phyloP scores from a whole-genome alignment of 805 yeast genomes.

The Pichia thaimueangensis region DNA sequence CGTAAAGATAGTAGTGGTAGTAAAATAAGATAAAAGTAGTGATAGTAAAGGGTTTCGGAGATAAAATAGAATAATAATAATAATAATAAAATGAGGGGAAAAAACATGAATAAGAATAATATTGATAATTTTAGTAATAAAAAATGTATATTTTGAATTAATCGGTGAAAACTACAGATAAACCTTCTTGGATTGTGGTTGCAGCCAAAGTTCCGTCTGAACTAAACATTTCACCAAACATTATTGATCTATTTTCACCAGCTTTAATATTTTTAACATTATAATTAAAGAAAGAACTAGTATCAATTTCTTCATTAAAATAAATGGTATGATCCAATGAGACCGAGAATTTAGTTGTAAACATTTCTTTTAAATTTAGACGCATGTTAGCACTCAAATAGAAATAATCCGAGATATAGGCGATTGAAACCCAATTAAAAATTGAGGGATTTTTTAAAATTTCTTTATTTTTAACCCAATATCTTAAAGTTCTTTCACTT shows the following conservation, averaged over 20 bases:
- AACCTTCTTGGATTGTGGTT: conserved; percentile 61
- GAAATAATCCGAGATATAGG: conserved; percentile 53
- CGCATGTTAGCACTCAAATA: conserved; percentile 48
- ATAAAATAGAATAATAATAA: too few relatives aligned
- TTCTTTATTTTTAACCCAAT: conserved; percentile 29
- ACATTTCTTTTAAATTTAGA: conserved; percentile 40
- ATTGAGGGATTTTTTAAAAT: conserved; percentile 21
- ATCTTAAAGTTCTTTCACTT: conserved; percentile 25
- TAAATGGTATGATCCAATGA: conserved; percentile 63
- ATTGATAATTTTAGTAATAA: too few relatives aligned
- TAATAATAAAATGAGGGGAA: too few relatives aligned
- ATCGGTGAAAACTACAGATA: conserved; percentile 31
- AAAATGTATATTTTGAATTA: too few relatives aligned
- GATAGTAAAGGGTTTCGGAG: too few relatives aligned
- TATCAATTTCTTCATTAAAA: conserved; percentile 50
- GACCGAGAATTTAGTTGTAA: conserved; percentile 45
- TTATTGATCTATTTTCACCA: conserved; percentile 45
- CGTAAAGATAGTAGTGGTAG: too few relatives aligned
- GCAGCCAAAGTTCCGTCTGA: conserved; percentile 47
- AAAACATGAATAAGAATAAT: neutral
- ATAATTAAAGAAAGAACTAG: conserved; percentile 40
- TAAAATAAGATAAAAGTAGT: neutral
- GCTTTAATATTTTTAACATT: conserved; percentile 44
- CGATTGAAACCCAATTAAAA: conserved; percentile 50
- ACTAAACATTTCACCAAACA: conserved; percentile 53